Base-by-base conservation (phyloP, 1,284 basidiomycete species). In the Puccinia horiana region DNA sequence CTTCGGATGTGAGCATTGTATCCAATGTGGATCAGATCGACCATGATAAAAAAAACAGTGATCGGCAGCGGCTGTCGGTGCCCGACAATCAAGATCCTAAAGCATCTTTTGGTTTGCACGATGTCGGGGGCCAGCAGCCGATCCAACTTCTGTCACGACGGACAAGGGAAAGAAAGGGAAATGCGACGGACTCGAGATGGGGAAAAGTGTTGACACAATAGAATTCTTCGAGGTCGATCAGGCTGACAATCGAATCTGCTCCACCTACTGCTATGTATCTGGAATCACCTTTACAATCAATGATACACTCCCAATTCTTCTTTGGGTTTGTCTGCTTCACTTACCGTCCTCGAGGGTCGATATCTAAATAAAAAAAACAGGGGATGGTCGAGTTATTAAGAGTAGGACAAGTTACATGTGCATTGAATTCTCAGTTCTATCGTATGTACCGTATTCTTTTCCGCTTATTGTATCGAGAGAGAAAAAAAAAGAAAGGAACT, bases 201-300 rank as follows among this genome's bases (percentile, higher is more conserved):
- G 75, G 35, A 65, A 76, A 76, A 32, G 75, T 76, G 20, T 76
- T 76, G 37, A 76, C 75, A 35, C 75, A 76, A 76, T 76, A 76
- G 32, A 76, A 76, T 32, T 76, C 75, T 37, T 63, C 54, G 11
- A 76, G 54, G 42, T 76, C 75, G 32, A 76, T 58, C 32, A 76
- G 42, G 40, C 75, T 76, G 58, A 76, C 75, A 20, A 76, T 76
- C 32, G 75, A 76, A 47, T 76, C 75, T 1, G 75, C 75, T 11
- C 75, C 75, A 1, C 75, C 75, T 12, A 76, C 58, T 9, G 75
- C 75, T 3, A 76, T 76, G 58, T 76, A 76, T 47, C 75, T 76
- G 4, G 5, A 63, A 35, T 26, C 58, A 32, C 26, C 26, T 29
- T 12, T 32, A 29, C 32, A 12, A 61, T 18, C 29, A 14, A 16